Base-by-base conservation (phyloP, 2,329 filamentous ascomycete genomes). In the Alternaria panax region DNA sequence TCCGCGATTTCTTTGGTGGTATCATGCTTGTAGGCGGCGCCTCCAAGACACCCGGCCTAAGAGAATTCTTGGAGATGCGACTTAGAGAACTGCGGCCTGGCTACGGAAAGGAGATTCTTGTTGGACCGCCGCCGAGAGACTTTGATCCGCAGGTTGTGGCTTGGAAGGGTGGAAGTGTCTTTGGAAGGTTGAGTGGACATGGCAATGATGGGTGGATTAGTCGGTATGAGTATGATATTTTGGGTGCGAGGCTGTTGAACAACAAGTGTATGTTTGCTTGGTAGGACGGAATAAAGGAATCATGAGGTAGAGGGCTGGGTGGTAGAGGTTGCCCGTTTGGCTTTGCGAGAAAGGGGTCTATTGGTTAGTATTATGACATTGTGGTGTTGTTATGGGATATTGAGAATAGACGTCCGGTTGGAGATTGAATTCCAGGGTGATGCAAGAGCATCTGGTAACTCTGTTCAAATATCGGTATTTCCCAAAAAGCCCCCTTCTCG, bases 161-260 rank as follows among this genome's bases (percentile, higher is more conserved):
- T 8, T 99, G 95, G 95, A 99, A 99, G 84, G 95, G 95, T 4
- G 95, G 92, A 0, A 97, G 93, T 75, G 93, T 99, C 16, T 99
- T 97, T 82, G 93, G 92, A 3, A 93, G 96, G 80, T 81, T 98
- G 68, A 87, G 89, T 60, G 83, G 82, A 45, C 93, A 92, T 61
- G 78, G 78, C 16, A 98, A 98, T 79, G 95, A 99, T 78, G 95
- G 91, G 71, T 99, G 95, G 95, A 92, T 98, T 73, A 90, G 90
- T 14, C 87, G 88, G 46, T 84, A 90, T 70, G 94, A 98, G 83
- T 97, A 94, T 79, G 93, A 97, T 80, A 87, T 92, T 59, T 77
- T 97, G 54, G 94, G 93, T 3, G 86, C 88, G 60, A 86, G 95
- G 72, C 85, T 94, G 59, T 81, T 99, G 75, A 92, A 74, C 32